Conservation (phyloP, 73 alveolate species). For the Symbiodinium natans region DNA sequence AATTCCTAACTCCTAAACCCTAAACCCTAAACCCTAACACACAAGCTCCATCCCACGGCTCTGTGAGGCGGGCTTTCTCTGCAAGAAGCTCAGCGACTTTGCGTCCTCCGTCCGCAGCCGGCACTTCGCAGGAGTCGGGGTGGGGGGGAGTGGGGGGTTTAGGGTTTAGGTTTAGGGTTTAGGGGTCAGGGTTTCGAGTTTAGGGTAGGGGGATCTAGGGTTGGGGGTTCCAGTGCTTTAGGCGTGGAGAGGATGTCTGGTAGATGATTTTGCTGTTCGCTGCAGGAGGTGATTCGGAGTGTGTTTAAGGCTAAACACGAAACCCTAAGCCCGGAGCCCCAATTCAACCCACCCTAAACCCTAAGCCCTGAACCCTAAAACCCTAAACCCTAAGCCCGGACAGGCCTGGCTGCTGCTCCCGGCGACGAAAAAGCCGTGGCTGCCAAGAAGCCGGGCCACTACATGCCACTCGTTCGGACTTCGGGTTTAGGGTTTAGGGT, state of each 20-base stretch:
- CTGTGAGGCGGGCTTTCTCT: conserved; percentile 44
- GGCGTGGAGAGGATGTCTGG: too few species aligned
- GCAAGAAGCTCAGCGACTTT: conserved; percentile 63
- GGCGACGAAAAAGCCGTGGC: neutral
- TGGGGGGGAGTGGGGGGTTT: neutral
- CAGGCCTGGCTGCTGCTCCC: neutral
- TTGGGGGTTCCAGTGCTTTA: too few species aligned
- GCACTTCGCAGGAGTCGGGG: conserved; percentile 16
- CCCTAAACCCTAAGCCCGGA: neutral
- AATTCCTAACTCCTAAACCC: too few species aligned
- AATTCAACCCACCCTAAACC: neutral
- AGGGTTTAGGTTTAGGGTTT: neutral
- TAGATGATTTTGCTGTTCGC: too few species aligned
- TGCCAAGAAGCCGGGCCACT: neutral
- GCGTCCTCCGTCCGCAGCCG: conserved; percentile 14
- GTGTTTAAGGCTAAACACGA: too few species aligned
- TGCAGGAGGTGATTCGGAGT: too few species aligned
- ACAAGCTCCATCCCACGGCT: too few species aligned
- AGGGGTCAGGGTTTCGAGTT: neutral
- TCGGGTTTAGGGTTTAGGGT: neutral
- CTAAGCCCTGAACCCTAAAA: neutral
- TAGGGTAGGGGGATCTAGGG: neutral
- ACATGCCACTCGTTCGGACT: neutral
- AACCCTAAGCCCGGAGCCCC: too few species aligned
- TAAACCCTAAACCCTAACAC: neutral